phyloP scores from a whole-genome alignment of 1,139 yeast species.

The Suhomyces anneliseae region DNA sequence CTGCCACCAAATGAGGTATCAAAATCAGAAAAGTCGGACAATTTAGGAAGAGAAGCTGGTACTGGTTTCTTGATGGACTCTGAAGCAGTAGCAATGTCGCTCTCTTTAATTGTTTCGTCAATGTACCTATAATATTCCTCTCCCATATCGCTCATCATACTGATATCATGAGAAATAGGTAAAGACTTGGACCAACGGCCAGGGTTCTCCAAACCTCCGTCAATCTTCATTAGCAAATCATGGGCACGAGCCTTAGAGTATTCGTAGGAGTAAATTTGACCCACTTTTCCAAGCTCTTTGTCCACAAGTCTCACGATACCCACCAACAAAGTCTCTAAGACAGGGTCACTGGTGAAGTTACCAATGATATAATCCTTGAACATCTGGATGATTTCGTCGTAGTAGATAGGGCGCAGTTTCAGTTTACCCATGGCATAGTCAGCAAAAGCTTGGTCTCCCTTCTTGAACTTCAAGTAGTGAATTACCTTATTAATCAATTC shows the following conservation, averaged over 20 bases:
- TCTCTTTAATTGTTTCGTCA: slow-evolving; percentile 13
- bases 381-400: slow-evolving; percentile 37
- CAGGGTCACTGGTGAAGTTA: slow-evolving; percentile 43
- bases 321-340: slow-evolving; percentile 34
- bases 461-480: slow-evolving; percentile 26
- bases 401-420: slow-evolving; percentile 24
- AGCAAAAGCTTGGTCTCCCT: slow-evolving; percentile 25
- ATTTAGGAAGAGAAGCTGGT: not conserved
- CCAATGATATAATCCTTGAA: slow-evolving; percentile 53
- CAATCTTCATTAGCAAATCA: slow-evolving; percentile 38
- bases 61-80: not conserved
- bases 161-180: slow-evolving; percentile 41
- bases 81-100: not conserved
- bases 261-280: slow-evolving; percentile 31
- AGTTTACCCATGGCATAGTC: slow-evolving; percentile 11
- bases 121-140: slow-evolving; percentile 42
- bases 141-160: slow-evolving; percentile 40
- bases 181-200: slow-evolving; percentile 44
- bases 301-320: slow-evolving; percentile 38
- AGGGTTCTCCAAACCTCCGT: slow-evolving; percentile 44
- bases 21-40: not conserved
- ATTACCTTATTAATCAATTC: slow-evolving; percentile 31
- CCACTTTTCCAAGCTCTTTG: slow-evolving; percentile 18
- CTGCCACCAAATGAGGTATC: slow-evolving; percentile 1
- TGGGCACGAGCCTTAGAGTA: slow-evolving; percentile 51